phyloP scores from a whole-genome alignment of 129 eudicot genomes.

The Smallanthus sonchifolius region DNA sequence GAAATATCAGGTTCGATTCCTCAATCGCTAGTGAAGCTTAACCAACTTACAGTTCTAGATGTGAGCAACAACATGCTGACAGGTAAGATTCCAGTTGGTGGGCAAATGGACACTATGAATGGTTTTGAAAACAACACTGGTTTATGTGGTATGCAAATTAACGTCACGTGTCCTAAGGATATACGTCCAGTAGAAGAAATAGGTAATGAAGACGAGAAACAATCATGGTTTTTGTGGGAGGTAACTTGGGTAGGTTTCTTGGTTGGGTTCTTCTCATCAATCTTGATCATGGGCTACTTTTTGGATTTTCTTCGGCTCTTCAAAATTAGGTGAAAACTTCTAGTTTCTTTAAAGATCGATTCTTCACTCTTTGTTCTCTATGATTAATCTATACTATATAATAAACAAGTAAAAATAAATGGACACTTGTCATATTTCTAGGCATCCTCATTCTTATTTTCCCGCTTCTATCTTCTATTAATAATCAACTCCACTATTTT shows the following conservation, averaged over 20 bases:
- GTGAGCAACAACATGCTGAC: slow-evolving; percentile 43
- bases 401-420: too few relatives aligned
- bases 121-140: slow-evolving; percentile 44
- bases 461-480: too few relatives aligned
- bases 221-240: slow-evolving; percentile 41
- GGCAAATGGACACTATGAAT: slow-evolving; percentile 47
- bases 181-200: neutral
- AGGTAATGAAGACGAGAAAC: slow-evolving; percentile 8
- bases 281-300: slow-evolving; percentile 25
- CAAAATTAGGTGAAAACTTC: slow-evolving; percentile 11
- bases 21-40: slow-evolving; percentile 30
- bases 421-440: too few relatives aligned
- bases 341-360: neutral
- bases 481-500: too few relatives aligned
- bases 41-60: slow-evolving; percentile 31
- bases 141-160: slow-evolving; percentile 51
- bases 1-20: slow-evolving; percentile 41
- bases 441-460: too few relatives aligned
- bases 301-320: slow-evolving; percentile 4
- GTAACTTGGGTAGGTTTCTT: slow-evolving; percentile 43
- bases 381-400: too few relatives aligned
- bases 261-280: slow-evolving; percentile 29
- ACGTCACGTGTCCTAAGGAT: slow-evolving; percentile 27
- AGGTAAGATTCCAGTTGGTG: slow-evolving; percentile 44
- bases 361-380: neutral